Percentiles rank a stretch among this genome's conserved stretches.
Conservation (phyloP, 2,329 filamentous ascomycete genomes). For the Orbilia brochopaga region DNA sequence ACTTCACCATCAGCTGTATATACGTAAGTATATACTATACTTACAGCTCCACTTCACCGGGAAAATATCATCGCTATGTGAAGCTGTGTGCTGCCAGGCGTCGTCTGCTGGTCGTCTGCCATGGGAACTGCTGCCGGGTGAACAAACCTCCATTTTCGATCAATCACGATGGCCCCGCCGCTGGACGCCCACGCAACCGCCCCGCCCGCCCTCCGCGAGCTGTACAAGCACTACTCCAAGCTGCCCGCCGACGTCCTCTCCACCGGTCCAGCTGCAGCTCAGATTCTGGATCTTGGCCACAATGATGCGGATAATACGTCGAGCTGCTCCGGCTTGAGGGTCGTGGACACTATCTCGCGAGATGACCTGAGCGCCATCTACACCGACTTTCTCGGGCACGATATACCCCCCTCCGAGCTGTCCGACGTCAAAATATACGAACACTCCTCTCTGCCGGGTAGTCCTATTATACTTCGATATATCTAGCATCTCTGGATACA, state of each 20-base stretch:
- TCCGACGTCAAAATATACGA: conserved; percentile 42
- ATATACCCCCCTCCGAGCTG: background rate
- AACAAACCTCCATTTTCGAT: too few relatives aligned
- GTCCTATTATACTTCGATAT: background rate
- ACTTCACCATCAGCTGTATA: too few relatives aligned
- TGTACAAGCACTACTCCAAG: conserved; percentile 54
- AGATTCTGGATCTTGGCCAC: conserved; percentile 52
- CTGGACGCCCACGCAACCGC: conserved; percentile 52
- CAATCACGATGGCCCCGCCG: too few relatives aligned
- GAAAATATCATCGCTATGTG: too few relatives aligned
- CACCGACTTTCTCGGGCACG: conserved; percentile 30
- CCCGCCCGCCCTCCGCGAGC: conserved; percentile 50
- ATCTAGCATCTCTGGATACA: background rate
- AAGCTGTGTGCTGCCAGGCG: too few relatives aligned
- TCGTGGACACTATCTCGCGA: conserved; percentile 27
- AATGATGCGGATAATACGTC: conserved; percentile 17
- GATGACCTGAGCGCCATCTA: conserved; percentile 17
- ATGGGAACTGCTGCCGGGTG: background rate
- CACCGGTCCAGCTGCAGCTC: conserved; percentile 21
- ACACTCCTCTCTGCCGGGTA: conserved; percentile 52
- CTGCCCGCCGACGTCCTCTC: conserved; percentile 22
- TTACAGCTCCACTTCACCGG: too few relatives aligned
- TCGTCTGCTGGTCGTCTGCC: too few relatives aligned
- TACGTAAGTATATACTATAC: too few relatives aligned
- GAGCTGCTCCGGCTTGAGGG: conserved; percentile 11